phyloP scores from a whole-genome alignment of 495 filamentous ascomycete genomes.

The Trichoderma asperelloides region DNA sequence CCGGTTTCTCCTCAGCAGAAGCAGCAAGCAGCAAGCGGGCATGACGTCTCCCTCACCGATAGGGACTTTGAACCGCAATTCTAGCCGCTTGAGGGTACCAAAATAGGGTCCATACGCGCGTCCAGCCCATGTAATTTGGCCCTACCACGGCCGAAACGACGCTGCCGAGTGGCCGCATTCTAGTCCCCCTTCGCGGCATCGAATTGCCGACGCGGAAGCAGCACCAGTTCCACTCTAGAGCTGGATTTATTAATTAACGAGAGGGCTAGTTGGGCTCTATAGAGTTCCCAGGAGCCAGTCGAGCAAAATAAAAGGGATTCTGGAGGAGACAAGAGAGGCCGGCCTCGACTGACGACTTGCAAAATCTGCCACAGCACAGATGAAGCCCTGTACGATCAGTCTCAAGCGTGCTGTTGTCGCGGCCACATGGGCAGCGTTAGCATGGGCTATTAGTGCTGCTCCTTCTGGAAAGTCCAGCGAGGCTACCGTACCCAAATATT shows the following conservation, averaged over 20 bases:
- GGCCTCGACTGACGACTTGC: background rate
- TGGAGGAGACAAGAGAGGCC: background rate
- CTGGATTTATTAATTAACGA: background rate
- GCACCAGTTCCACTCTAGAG: background rate
- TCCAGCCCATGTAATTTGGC: background rate
- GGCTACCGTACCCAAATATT: background rate
- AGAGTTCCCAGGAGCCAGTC: background rate
- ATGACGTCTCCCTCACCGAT: conserved; percentile 1
- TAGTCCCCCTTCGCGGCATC: conserved; percentile 3
- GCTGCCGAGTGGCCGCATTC: background rate
- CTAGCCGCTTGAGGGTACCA: background rate
- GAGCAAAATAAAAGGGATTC: background rate
- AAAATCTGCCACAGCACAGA: background rate
- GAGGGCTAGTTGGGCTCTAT: background rate
- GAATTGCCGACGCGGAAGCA: background rate
- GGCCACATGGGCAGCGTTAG: background rate
- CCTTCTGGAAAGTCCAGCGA: background rate
- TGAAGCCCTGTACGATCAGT: background rate
- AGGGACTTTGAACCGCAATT: background rate
- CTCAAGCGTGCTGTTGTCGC: background rate
- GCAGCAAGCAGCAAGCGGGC: background rate
- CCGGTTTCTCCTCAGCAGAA: background rate
- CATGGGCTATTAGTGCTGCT: background rate
- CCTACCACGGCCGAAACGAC: background rate
- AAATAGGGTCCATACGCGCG: conserved; percentile 4